Base-by-base conservation (phyloP, 331 rosid genomes). In the Phaseolus coccineus region DNA sequence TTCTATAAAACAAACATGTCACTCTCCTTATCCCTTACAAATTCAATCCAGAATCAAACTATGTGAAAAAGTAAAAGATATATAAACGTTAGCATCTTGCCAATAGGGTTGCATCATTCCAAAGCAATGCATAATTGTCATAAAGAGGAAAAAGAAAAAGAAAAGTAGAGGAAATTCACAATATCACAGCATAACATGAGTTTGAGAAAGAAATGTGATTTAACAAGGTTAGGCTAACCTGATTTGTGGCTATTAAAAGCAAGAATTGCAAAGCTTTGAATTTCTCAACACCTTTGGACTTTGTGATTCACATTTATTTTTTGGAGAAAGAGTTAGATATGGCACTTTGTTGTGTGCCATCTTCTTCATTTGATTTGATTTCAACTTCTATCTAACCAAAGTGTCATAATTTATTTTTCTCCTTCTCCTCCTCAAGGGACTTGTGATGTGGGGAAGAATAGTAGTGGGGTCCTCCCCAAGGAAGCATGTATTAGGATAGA, bases 381-480 rank as follows among this genome's bases (percentile, higher is more conserved):
- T 74, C 55, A 66, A 51, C 75, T 62, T 56, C 35, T 84, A 72
- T 69, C 85, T 71, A 73, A 71, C 78, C 63, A 3, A 78, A 64
- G 86, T 67, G 83, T 78, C 19, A 79, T 86, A 85, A 80, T 40
- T 39, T 70, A 42, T 35, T 79, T 58, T 68, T 68, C 40, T 35
- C 7, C 40, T 35, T 3, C 40, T 35, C 10, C 51, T 69, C 50
- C 59, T 64, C 42, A 73, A 84, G 85, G 65, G 86, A 86, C 83
- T 75, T 79, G 88, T 80, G 85, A 83, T 51, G 63, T 84, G 78
- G 74, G 77, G 74, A 76, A 74, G 81, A 71, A 63, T 16, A 81
- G 79, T 63, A 78, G 82, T 83, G 87, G 91, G 87, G 81, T 57
- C 89, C 42, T 39, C n/a, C n/a, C 4, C 37, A 70, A 50, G 76